Percentiles rank a stretch among this genome's conserved stretches.
These are phyloP conservation scores for Spergularia marina DNA, from an alignment of 148 eudicot genomes.

Conservation along the genomic window DNA sequence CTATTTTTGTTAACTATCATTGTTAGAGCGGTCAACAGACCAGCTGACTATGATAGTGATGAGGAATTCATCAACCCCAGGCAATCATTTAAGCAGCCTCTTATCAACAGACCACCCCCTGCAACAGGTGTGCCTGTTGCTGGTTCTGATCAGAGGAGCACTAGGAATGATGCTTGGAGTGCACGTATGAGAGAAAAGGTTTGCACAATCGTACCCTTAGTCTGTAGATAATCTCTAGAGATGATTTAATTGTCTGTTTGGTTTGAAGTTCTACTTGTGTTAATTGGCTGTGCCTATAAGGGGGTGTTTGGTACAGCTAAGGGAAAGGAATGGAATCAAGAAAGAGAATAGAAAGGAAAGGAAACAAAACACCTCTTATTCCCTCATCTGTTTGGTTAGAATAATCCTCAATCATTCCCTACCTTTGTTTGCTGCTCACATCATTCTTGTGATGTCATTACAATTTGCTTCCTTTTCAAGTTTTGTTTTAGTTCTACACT, in stretches of 20 bases:
- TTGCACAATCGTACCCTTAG: neutral
- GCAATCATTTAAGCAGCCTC: constrained; percentile 80
- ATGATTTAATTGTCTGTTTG: no score
- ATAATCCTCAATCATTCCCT: no score
- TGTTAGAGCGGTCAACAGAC: constrained; percentile 80
- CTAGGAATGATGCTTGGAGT: constrained; percentile 98
- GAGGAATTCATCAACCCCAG: constrained; percentile 85
- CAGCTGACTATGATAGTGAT: constrained; percentile 89
- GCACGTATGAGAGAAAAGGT: constrained; percentile 99
- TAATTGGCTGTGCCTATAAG: neutral
- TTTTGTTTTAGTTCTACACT: neutral
- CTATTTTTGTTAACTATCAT: constrained; percentile 73
- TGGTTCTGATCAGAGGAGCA: constrained; percentile 66
- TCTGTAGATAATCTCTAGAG: no score
- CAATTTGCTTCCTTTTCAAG: no score
- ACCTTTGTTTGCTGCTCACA: no score
- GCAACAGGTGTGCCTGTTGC: constrained; percentile 68
- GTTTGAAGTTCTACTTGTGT: neutral
- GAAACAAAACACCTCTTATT: no score
- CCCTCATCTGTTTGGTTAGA: no score
- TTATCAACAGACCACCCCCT: constrained; percentile 69
- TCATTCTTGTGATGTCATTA: neutral
- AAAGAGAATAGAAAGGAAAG: no score
- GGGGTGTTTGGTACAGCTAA: no score
- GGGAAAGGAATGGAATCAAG: no score